Conservation (phyloP, 73 alveolate species). For the Uronychia binucleata region DNA sequence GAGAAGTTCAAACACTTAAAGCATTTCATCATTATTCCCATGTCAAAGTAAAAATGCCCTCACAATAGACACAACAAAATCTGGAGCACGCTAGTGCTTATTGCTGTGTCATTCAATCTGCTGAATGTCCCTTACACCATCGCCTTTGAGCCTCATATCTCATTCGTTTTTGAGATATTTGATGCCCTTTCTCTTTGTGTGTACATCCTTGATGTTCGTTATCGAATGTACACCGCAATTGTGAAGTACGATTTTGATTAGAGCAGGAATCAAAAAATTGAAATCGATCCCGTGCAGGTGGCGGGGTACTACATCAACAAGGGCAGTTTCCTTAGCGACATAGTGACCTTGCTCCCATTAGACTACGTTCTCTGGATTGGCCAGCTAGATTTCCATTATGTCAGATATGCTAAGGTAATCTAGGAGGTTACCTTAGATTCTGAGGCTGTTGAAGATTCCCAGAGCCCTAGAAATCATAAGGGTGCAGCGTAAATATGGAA, state of each 20-base stretch:
- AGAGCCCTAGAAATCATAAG: not conserved
- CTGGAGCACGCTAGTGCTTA: constrained; percentile 21
- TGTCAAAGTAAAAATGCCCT: constrained; percentile 3
- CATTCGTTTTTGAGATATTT: not conserved
- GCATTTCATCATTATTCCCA: constrained; percentile 23
- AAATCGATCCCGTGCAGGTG: constrained; percentile 1
- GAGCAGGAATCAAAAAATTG: constrained; percentile 19
- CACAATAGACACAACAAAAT: constrained; percentile 6
- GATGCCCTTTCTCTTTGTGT: not conserved
- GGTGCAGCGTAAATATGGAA: not conserved
- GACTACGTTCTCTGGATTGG: constrained; percentile 45
- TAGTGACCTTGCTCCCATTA: constrained; percentile 54
- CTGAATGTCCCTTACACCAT: constrained; percentile 59
- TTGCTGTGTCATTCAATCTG: constrained; percentile 12
- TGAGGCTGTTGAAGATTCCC: not conserved
- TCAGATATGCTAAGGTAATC: constrained; percentile 16
- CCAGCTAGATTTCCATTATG: not conserved
- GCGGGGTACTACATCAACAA: constrained; percentile 13
- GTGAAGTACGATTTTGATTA: not conserved
- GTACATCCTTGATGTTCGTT: not conserved
- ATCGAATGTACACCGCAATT: not conserved
- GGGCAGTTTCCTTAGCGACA: constrained; percentile 20
- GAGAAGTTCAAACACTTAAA: constrained; percentile 1
- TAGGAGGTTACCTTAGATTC: not conserved
- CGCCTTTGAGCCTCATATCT: constrained; percentile 30